These are phyloP conservation scores for Xylaria intraflava DNA, from an alignment of 495 filamentous ascomycete species.

Conservation along the genomic window DNA sequence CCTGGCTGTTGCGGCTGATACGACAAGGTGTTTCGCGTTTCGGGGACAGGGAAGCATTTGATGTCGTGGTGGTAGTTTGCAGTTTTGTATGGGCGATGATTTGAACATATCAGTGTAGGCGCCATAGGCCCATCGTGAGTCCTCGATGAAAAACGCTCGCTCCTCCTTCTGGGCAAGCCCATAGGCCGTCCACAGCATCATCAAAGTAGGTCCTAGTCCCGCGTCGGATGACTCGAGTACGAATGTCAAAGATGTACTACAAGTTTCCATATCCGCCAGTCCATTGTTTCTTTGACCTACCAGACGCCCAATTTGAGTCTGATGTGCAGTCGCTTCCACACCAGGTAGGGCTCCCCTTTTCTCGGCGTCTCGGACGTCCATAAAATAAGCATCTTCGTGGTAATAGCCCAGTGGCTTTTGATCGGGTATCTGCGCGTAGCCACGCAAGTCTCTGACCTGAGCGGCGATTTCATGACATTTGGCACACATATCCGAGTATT, in stretches of 20 bases:
- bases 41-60: constrained; percentile 67
- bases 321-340: constrained; percentile 19
- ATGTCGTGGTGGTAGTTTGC: constrained; percentile 53
- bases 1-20: constrained; percentile 54
- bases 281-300: constrained; percentile 32
- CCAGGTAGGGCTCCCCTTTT: constrained; percentile 48
- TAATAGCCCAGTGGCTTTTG: constrained; percentile 48
- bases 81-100: constrained; percentile 50
- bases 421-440: constrained; percentile 30
- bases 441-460: constrained; percentile 42
- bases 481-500: constrained; percentile 56
- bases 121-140: constrained; percentile 71
- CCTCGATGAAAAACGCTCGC: constrained; percentile 68
- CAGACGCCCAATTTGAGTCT: constrained; percentile 24
- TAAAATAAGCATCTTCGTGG: constrained; percentile 52
- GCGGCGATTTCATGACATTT: constrained; percentile 50
- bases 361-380: constrained; percentile 62
- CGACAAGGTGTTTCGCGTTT: constrained; percentile 58
- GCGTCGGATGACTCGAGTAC: constrained; percentile 60
- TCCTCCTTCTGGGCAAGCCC: constrained; percentile 63
- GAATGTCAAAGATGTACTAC: constrained; percentile 62
- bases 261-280: constrained; percentile 42
- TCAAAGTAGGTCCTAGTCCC: constrained; percentile 60
- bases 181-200: constrained; percentile 72
- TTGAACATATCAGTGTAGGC: constrained; percentile 59